Conservation (phyloP, 306 rosid species). For the Cicer chorassanicum region DNA sequence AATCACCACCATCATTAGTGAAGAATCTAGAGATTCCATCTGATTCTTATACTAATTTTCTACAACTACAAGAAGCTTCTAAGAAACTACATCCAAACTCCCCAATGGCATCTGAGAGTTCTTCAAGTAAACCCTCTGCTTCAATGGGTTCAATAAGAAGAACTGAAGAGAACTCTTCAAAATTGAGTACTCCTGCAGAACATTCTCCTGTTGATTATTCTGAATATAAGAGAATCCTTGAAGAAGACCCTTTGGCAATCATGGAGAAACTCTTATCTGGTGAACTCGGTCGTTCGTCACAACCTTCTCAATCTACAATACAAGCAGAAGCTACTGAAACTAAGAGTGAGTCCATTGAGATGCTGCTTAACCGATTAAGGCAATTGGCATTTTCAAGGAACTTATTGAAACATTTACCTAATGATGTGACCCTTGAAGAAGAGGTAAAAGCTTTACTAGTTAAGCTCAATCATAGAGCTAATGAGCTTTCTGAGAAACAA, state of each 20-base stretch:
- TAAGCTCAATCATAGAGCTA: conserved; percentile 1
- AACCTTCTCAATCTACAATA: neutral
- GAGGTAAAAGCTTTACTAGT: conserved; percentile 6
- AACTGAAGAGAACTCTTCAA: no score
- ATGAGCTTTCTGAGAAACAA: conserved; percentile 24
- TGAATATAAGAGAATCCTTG: conserved; percentile 6
- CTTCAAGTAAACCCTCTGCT: conserved; percentile 1
- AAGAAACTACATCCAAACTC: conserved; percentile 3
- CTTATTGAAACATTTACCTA: neutral
- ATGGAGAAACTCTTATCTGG: conserved; percentile 7
- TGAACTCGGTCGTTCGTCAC: neutral
- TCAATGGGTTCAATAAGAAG: neutral
- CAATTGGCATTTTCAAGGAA: neutral
- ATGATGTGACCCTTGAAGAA: neutral
- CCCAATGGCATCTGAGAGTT: neutral
- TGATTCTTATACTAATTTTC: neutral
- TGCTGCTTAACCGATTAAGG: neutral
- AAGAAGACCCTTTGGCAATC: conserved; percentile 15
- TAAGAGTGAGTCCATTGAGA: neutral
- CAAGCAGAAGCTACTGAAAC: conserved; percentile 10
- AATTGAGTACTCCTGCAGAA: neutral
- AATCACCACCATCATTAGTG: neutral
- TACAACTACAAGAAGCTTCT: neutral
- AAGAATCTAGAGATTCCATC: neutral
- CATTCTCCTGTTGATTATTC: neutral